phyloP scores from a whole-genome alignment of 768 basidiomycete species.

The Boletus edulis region DNA sequence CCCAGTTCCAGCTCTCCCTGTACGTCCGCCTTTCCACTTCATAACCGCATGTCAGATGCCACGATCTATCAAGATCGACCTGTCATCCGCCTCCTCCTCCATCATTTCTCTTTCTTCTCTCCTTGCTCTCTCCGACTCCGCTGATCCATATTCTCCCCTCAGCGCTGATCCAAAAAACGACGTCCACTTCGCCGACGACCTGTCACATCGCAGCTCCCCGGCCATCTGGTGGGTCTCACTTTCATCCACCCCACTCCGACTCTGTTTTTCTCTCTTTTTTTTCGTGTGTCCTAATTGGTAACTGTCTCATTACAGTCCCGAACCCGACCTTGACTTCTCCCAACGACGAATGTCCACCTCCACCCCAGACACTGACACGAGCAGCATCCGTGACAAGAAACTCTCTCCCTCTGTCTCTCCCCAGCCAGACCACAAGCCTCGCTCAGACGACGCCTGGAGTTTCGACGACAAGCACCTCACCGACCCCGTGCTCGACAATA shows the following conservation, averaged over 20 bases:
- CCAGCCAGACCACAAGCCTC: constrained; percentile 46
- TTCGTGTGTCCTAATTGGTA: constrained; percentile 9
- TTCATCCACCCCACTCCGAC: constrained; percentile 15
- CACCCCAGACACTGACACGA: constrained; percentile 60
- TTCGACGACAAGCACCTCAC: constrained; percentile 39
- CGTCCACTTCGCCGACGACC: constrained; percentile 42
- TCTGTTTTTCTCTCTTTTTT: constrained; percentile 7
- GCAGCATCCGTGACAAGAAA: constrained; percentile 60
- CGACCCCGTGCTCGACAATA: constrained; percentile 42
- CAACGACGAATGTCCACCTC: constrained; percentile 76
- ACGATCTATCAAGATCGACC: constrained; percentile 32
- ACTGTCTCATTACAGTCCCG: constrained; percentile 32
- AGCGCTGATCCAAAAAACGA: constrained; percentile 42
- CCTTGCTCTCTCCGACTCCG: background rate
- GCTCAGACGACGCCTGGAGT: constrained; percentile 31
- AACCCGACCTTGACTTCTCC: constrained; percentile 52
- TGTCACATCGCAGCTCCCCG: constrained; percentile 47
- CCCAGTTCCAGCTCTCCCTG: constrained; percentile 62
- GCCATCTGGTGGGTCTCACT: constrained; percentile 42
- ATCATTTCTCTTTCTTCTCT: constrained; percentile 1
- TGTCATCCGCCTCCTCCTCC: constrained; percentile 16
- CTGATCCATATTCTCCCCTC: constrained; percentile 15
- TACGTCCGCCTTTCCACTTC: constrained; percentile 34
- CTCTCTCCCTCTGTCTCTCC: constrained; percentile 51
- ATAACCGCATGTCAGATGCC: constrained; percentile 29